Conservation (phyloP, 164 flowering plant species). For the Stephania cephalantha region DNA sequence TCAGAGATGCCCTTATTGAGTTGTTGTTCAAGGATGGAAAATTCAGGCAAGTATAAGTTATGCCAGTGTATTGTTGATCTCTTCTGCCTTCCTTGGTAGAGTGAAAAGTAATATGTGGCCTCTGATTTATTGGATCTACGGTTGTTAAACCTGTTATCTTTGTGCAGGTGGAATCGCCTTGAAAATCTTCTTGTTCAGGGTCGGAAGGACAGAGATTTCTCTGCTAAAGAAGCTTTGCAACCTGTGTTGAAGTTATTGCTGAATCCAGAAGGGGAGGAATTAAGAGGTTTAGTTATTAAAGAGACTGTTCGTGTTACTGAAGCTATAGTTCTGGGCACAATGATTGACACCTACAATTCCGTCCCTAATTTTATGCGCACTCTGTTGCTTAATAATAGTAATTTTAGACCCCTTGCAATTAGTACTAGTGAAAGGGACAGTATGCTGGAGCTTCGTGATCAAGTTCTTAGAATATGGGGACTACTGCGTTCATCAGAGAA, state of each 20-base stretch:
- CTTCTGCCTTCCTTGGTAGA: background rate
- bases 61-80: background rate
- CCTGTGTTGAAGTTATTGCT: slow-evolving; percentile 83
- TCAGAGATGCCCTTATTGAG: slow-evolving; percentile 96
- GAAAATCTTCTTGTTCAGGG: slow-evolving; percentile 94
- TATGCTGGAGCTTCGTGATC: slow-evolving; percentile 74
- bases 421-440: slow-evolving; percentile 48
- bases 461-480: slow-evolving; percentile 72
- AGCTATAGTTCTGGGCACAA: slow-evolving; percentile 58
- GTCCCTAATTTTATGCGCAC: slow-evolving; percentile 43
- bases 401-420: slow-evolving; percentile 37
- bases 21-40: slow-evolving; percentile 92
- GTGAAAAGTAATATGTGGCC: background rate
- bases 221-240: slow-evolving; percentile 88
- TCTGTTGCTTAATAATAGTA: slow-evolving; percentile 38
- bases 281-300: slow-evolving; percentile 61
- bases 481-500: slow-evolving; percentile 62
- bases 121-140: background rate
- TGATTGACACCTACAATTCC: slow-evolving; percentile 58
- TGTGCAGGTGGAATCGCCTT: slow-evolving; percentile 91
- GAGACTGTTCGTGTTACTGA: slow-evolving; percentile 84
- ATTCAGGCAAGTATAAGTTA: slow-evolving; percentile 56
- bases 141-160: slow-evolving; percentile 3
- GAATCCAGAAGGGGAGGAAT: slow-evolving; percentile 77
- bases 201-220: slow-evolving; percentile 76